Conservation (phyloP, 345 rosid species). For the Lumnitzera littorea region DNA sequence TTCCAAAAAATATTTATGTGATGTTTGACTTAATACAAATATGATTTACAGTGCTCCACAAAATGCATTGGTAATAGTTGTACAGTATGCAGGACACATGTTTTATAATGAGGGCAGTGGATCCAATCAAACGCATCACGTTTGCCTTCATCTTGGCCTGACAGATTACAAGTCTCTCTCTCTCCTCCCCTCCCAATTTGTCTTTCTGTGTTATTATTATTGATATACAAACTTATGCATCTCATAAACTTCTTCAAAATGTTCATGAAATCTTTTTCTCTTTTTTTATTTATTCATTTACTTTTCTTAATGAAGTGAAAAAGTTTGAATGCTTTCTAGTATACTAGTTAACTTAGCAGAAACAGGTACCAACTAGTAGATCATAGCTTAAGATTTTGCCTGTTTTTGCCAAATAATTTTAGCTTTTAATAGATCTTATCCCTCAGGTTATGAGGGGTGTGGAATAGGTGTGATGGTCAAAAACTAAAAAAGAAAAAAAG, state of each 20-base stretch:
- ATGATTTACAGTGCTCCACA: not conserved
- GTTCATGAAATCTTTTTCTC: not conserved
- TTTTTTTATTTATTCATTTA: not conserved
- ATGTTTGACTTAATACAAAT: not conserved
- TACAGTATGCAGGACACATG: conserved; percentile 69
- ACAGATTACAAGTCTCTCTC: conserved; percentile 70
- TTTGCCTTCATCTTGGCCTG: conserved; percentile 70
- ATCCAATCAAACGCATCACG: conserved; percentile 27
- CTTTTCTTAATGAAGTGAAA: not conserved
- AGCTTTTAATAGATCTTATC: too few relatives aligned
- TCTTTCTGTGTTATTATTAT: not conserved
- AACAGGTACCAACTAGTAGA: too few relatives aligned
- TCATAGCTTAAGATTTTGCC: too few relatives aligned
- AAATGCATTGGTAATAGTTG: conserved; percentile 6
- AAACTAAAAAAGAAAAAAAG: too few relatives aligned
- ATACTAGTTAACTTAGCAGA: too few relatives aligned
- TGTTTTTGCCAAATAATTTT: too few relatives aligned
- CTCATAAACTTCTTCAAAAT: too few relatives aligned
- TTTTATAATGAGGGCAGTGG: conserved; percentile 25
- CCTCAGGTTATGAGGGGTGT: too few relatives aligned
- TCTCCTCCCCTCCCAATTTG: not conserved
- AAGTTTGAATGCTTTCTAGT: too few relatives aligned
- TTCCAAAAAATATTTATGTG: not conserved
- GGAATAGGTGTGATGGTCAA: too few relatives aligned
- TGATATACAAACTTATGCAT: too few relatives aligned